Conservation (phyloP, 148 eudicot species). For the Rhododendron kiyosumense region DNA sequence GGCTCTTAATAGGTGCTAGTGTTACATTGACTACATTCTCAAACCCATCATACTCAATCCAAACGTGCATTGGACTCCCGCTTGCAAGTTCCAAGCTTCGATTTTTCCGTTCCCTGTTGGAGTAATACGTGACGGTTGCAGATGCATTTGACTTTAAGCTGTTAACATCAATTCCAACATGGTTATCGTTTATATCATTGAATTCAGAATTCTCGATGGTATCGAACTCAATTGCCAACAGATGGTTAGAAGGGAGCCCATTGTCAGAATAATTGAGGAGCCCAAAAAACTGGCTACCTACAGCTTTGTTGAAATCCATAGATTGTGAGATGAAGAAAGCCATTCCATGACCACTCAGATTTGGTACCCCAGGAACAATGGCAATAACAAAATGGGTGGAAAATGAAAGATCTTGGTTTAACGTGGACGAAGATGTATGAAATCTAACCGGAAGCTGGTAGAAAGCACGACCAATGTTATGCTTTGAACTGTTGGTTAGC, state of each 20-base stretch:
- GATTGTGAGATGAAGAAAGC: conserved; percentile 20
- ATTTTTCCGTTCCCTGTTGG: not conserved
- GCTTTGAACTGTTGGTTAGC: no score
- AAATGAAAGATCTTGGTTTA: no score
- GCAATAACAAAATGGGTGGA: no score
- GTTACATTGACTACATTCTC: conserved; percentile 21
- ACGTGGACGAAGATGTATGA: no score
- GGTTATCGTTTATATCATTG: not conserved
- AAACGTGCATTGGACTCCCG: not conserved
- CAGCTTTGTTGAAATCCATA: conserved; percentile 8
- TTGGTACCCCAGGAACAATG: no score
- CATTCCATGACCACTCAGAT: not conserved
- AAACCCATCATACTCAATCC: conserved; percentile 27
- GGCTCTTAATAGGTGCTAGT: conserved; percentile 24
- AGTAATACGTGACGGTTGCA: conserved; percentile 25
- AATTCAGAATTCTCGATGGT: conserved; percentile 12
- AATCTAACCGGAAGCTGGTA: no score
- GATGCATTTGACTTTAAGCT: conserved; percentile 17
- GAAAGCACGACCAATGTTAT: no score
- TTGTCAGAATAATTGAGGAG: not conserved
- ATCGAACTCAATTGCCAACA: no score
- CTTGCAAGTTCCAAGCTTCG: not conserved
- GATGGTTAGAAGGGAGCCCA: no score
- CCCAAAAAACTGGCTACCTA: conserved; percentile 11
- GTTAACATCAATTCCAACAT: not conserved